Base-by-base conservation (phyloP, 257 asterid species). In the Salvia hispanica region DNA sequence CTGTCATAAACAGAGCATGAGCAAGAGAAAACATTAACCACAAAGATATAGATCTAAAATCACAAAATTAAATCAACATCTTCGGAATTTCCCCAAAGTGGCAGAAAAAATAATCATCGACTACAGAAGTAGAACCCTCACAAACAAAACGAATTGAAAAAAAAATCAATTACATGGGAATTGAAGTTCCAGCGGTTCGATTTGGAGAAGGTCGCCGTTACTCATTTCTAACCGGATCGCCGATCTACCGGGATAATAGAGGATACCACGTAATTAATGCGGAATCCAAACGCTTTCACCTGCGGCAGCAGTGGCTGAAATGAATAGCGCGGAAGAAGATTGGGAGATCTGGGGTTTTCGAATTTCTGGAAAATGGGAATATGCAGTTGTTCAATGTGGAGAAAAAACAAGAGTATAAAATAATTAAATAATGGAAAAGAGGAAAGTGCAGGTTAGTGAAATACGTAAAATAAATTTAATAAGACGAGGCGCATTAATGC, bases 121-220 rank as follows among this genome's bases (percentile, higher is more conserved):
- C 31, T 25, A 25, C 3, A 25, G 31, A 25, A 25, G 31, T 25
- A 25, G 31, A 52, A 2, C 39, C 39, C 15, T 45, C 69, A 51
- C 16, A 25, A 42, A 66, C 13, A 33, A 55, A 3, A 10, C 2
- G 15, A 9, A 15, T 44, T 3, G 40, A 25, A 37, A 47, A 37
- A 47, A 62, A 13, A 7, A 6, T 28, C 60, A 67, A 71, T 57
- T 74, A 89, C 96, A 87, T 63, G 84, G 79, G 73, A 89, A 89
- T 70, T 87, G 89, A 70, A 89, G 96, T 65, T 89, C 96, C 42
- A 82, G 80, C 3, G 96, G 96, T 9, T 87, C 93, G 76, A 90
- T 82, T 70, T 80, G 88, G 62, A 87, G 92, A 72, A 85, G 89
- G 43, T 84, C 91, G 60, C 80, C 69, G 82, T 65, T 82, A 62